Percentiles rank a stretch among this genome's conserved stretches.
phyloP scores from a whole-genome alignment of 1,139 yeast species.

The Starmera stellimalicola region DNA sequence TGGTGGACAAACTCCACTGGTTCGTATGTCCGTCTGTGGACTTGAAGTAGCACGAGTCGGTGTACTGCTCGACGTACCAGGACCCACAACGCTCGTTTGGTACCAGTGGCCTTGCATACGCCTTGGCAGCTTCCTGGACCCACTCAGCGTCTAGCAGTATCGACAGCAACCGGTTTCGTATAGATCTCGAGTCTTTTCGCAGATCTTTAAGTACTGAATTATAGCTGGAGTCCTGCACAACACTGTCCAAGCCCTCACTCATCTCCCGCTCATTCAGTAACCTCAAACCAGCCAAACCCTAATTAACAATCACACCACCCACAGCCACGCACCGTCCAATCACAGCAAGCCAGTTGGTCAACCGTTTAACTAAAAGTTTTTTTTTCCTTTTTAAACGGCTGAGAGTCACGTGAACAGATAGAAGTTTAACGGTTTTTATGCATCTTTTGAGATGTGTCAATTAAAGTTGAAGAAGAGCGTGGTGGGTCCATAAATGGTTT shows the following conservation, averaged over 20 bases:
- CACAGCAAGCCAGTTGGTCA: too few relatives aligned
- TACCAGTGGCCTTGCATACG: conserved; percentile 33
- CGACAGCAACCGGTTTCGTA: conserved; percentile 60
- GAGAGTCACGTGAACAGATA: background rate
- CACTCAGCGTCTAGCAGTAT: conserved; percentile 51
- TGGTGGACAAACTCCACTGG: conserved; percentile 68
- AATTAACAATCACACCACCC: too few relatives aligned
- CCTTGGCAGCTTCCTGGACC: conserved; percentile 24
- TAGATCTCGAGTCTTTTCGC: conserved; percentile 44
- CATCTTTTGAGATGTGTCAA: too few relatives aligned
- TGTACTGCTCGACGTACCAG: conserved; percentile 57
- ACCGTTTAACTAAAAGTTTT: too few relatives aligned
- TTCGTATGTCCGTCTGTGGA: conserved; percentile 85
- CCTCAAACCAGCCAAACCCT: too few relatives aligned
- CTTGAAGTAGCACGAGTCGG: conserved; percentile 63
- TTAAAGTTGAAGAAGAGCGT: too few relatives aligned
- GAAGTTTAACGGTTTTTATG: background rate
- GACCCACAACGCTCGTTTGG: conserved; percentile 85
- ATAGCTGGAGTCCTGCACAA: too few relatives aligned
- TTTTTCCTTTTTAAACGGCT: too few relatives aligned
- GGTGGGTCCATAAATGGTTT: too few relatives aligned
- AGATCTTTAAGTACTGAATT: conserved; percentile 18
- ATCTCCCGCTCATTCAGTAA: too few relatives aligned
- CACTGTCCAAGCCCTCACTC: background rate
- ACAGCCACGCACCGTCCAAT: too few relatives aligned